Percentiles rank a stretch among this genome's conserved stretches.
Evolutionary conservation across 1,284 basidiomycete species (phyloP).

Genomic region (Ceratobasidium sp.): DNA sequence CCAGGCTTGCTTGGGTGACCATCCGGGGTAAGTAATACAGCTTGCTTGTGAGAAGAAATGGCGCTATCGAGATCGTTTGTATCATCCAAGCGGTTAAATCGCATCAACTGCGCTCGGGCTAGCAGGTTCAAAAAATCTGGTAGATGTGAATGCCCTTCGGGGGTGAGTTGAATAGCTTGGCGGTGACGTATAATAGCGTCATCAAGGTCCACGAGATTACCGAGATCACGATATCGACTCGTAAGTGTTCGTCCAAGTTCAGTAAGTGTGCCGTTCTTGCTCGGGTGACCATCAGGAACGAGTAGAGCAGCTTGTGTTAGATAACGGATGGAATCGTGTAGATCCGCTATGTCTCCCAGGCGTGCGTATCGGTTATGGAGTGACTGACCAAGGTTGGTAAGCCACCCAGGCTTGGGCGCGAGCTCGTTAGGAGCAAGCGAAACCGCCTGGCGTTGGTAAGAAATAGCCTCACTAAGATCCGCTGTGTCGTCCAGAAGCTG

Average conservation of each 20-base stretch:
- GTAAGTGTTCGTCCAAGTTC: background rate
- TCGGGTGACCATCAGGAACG: background rate
- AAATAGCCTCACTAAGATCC: background rate
- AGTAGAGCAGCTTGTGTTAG: background rate
- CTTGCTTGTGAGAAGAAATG: background rate
- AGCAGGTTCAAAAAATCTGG: conserved; percentile 13
- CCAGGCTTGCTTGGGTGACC: background rate
- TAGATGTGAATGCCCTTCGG: background rate
- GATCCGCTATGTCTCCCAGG: background rate
- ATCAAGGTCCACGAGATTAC: background rate
- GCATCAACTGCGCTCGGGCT: background rate
- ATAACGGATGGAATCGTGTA: background rate
- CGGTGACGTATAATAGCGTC: background rate
- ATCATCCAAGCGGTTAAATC: background rate
- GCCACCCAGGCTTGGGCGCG: background rate
- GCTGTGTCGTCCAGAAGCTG: background rate
- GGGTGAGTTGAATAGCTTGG: background rate
- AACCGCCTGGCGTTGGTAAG: background rate
- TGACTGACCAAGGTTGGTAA: background rate
- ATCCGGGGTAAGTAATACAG: background rate
- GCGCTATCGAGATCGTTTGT: conserved; percentile 1
- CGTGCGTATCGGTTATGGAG: background rate
- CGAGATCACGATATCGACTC: background rate
- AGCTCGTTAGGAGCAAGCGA: background rate
- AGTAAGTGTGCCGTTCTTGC: no score